Conservation (phyloP, 345 rosid species). For the Rhizophora mangle region DNA sequence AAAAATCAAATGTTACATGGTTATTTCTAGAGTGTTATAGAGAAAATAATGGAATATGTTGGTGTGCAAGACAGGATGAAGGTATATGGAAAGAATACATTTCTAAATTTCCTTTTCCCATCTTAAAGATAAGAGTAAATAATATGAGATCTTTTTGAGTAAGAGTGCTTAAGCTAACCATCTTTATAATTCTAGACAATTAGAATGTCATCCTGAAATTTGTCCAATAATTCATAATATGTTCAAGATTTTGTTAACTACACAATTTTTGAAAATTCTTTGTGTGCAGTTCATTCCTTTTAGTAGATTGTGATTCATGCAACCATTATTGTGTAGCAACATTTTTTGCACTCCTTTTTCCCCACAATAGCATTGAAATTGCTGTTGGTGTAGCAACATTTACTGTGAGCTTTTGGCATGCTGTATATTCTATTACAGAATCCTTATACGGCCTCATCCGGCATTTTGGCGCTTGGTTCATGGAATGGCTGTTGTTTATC, state of each 20-base stretch:
- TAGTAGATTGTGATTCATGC: neutral
- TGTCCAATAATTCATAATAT: too few species aligned
- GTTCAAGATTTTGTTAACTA: too few species aligned
- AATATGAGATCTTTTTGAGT: neutral
- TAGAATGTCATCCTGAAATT: too few species aligned
- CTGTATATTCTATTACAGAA: slow-evolving; percentile 42
- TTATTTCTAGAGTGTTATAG: too few species aligned
- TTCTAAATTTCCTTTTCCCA: neutral
- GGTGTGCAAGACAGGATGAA: too few species aligned
- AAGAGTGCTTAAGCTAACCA: too few species aligned
- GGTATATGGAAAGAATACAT: too few species aligned
- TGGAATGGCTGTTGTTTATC: slow-evolving; percentile 94
- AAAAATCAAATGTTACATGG: too few species aligned
- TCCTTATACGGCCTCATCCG: slow-evolving; percentile 96
- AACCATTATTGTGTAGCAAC: neutral
- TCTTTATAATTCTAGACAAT: too few species aligned
- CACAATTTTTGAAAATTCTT: too few species aligned
- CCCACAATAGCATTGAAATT: neutral
- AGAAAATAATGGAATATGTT: too few species aligned
- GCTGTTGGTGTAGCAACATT: neutral
- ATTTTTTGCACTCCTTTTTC: neutral
- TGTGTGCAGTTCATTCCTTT: neutral
- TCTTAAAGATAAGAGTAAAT: neutral
- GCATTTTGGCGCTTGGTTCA: slow-evolving; percentile 98
- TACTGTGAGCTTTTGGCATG: neutral